phyloP scores from a whole-genome alignment of 2,329 filamentous ascomycete genomes.

The Colletotrichum lini region DNA sequence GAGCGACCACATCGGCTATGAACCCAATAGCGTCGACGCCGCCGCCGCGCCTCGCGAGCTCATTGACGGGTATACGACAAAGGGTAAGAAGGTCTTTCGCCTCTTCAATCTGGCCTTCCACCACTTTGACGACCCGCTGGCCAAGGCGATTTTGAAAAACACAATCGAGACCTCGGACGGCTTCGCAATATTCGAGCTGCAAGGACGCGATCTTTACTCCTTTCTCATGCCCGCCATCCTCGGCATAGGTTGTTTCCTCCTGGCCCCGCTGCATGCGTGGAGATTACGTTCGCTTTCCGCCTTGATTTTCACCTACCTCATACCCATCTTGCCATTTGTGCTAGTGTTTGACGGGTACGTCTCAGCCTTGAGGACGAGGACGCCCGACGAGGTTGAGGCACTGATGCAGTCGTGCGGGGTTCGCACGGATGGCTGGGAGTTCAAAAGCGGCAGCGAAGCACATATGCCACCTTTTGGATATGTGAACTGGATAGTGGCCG shows the following conservation, averaged over 20 bases:
- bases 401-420: constrained; percentile 70
- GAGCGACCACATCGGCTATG: constrained; percentile 71
- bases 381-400: constrained; percentile 73
- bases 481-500: constrained; percentile 64
- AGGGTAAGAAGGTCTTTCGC: constrained; percentile 71
- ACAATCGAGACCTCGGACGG: constrained; percentile 76
- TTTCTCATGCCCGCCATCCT: constrained; percentile 68
- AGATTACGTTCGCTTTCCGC: constrained; percentile 67
- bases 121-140: constrained; percentile 78
- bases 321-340: constrained; percentile 78
- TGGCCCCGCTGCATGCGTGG: constrained; percentile 68
- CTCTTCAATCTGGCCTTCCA: constrained; percentile 84
- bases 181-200: constrained; percentile 82
- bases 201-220: constrained; percentile 72
- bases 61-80: constrained; percentile 50
- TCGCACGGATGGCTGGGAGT: constrained; percentile 61
- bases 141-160: constrained; percentile 72
- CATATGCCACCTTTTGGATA: constrained; percentile 67
- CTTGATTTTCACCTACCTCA: constrained; percentile 75
- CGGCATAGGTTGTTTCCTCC: constrained; percentile 64
- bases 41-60: constrained; percentile 68
- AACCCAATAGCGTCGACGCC: constrained; percentile 75
- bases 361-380: constrained; percentile 77
- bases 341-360: constrained; percentile 79
- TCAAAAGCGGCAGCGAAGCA: constrained; percentile 61